A percentile compares a stretch with the other conserved stretches of the same genome.
Evolutionary conservation across 2,329 filamentous ascomycete genomes (phyloP).

Genomic region (Botrytis squamosa): DNA sequence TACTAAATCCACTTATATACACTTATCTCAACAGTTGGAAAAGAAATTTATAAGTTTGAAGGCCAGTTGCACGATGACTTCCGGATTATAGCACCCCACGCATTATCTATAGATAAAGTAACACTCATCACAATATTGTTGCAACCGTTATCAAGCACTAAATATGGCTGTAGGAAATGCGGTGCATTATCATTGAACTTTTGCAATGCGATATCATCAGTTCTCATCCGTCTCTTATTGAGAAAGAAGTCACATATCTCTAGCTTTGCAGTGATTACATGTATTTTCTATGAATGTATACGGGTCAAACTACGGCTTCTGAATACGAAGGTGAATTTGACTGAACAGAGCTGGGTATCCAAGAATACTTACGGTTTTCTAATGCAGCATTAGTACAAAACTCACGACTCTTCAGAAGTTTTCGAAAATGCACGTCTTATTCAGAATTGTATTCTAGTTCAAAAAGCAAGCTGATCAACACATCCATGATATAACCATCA

Average conservation of each 20-base stretch:
- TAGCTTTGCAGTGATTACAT: not conserved
- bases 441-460: not conserved
- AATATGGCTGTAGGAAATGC: not conserved
- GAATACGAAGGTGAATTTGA: accelerated
- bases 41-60: no score
- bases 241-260: not conserved
- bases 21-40: no score
- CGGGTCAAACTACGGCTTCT: not conserved
- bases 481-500: not conserved
- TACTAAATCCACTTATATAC: no score
- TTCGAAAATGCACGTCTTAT: not conserved
- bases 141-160: not conserved
- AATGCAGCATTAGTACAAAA: not conserved
- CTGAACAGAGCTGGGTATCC: not conserved
- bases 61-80: no score
- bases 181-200: not conserved
- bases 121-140: not conserved
- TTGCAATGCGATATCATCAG: not conserved
- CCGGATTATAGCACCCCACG: no score
- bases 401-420: not conserved
- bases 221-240: not conserved
- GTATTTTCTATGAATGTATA: not conserved
- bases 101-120: not conserved
- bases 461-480: accelerated
- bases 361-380: not conserved